Evolutionary conservation across 2,329 filamentous ascomycete genomes (phyloP).

Genomic region (Pestalotiopsis sp.): DNA sequence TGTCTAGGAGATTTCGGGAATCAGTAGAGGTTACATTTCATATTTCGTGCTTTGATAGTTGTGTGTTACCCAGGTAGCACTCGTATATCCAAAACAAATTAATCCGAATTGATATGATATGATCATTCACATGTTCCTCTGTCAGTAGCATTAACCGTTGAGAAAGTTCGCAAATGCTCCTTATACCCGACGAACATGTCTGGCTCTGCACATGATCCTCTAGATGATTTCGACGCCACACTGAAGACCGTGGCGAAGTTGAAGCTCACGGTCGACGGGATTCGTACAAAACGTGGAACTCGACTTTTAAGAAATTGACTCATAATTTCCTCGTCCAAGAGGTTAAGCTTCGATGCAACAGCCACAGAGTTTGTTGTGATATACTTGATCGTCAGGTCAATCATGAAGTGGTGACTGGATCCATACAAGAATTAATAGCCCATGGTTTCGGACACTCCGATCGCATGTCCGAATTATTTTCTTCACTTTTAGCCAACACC

Average conservation of each 20-base stretch:
- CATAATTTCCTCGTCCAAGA: too few species aligned
- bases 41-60: background rate
- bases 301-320: too few species aligned
- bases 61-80: background rate
- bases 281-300: too few species aligned
- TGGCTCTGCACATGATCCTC: too few species aligned
- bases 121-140: background rate
- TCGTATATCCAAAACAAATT: background rate
- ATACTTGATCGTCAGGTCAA: background rate
- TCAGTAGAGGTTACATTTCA: slow-evolving; percentile 60
- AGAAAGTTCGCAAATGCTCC: too few species aligned
- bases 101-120: background rate
- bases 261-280: too few species aligned
- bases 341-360: too few species aligned
- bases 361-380: too few species aligned
- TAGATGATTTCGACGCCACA: too few species aligned
- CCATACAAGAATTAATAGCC: background rate
- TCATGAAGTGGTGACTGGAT: background rate
- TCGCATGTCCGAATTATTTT: slow-evolving; percentile 10
- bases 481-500: background rate
- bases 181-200: too few species aligned
- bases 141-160: too few species aligned
- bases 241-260: too few species aligned
- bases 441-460: background rate
- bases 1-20: slow-evolving; percentile 56